Evolutionary conservation across 352 stramenopile species (phyloP), one percentile per base, ranked within the genome.

Genomic region (Globisporangium nodosum): DNA sequence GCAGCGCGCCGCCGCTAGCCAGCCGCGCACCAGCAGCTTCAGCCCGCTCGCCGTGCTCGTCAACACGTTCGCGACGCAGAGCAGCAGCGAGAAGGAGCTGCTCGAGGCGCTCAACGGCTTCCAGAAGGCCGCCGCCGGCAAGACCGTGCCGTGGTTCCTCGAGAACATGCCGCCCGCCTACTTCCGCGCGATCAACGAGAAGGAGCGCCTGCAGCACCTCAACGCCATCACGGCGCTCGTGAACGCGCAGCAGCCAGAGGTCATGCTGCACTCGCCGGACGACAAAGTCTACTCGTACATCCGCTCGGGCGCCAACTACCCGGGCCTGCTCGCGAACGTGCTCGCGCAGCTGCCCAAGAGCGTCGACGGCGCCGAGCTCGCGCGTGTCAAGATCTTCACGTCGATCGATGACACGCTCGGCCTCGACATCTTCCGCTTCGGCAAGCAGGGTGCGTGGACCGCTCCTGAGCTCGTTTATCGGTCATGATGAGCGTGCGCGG

Each of bases 321-420:
- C 80, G 3, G 78, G 81, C 33, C 65, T 84, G n/a, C 63, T 91
- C 47, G 72, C 79, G 18, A 82, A 93, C 49, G 78, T 93, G 56
- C 64, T 89, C 27, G 69, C 74, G 21, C 79, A 92, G 64, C 63
- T 93, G 35, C 80, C 85, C 39, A 81, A 80, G 60, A 73, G 68
- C 31, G 74, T 89, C 21, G 72, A 90, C 61, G 72, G 70, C 61
- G 77, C 66, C 4, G 74, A 84, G 50, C 72, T 94, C 12, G 76
- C 83, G 18, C 81, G 88, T 61, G 88, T 96, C 68, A 95, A 96
- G 78, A 90, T 96, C 65, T 96, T 96, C 70, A 93, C 85, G 52
- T 84, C 88, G 15, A 54, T 89, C 7, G 88, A 96, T 57, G 81
- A 92, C 52, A 91, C 78, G 27, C 66, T 96, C 5, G 85, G 81